Base-by-base conservation (phyloP, 2,329 filamentous ascomycete species). In the Diaporthe humulicola region DNA sequence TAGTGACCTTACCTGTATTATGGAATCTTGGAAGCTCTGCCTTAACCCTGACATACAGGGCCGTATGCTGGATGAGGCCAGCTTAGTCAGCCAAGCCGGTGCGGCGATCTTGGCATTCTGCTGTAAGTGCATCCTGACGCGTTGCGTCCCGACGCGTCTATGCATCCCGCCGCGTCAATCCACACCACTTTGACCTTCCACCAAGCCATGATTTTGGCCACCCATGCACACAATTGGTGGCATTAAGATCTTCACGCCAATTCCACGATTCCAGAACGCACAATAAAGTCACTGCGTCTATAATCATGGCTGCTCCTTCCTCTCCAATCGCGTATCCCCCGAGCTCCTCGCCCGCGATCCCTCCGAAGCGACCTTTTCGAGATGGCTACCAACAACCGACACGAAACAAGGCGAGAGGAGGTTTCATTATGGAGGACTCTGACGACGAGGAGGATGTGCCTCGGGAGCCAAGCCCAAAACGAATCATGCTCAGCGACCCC, bases 371-470 rank as follows among this genome's bases (percentile, higher is more conserved):
- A 52, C 77, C 83, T 45, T 81, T 82, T 36, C 77, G 81, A 70
- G 79, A 83, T 71, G 77, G 79, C n/a, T 77, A 78, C 25, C 58
- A 56, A 17, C 81, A 82, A 30, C 42, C 75, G 12, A 70, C 79
- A 56, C 84, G 82, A 73, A 79, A 81, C 15, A 83, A 83, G 76
- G 81, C 81, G 19, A 81, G 85, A 69, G 83, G 83, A 36, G 86
- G 87, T 4, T 88, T 88, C 76, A 78, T 88, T 5, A 77, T 85
- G 48, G 86, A 87, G 70, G 85, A 84, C 71, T 85, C 83, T 3
- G 84, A 85, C 45, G 84, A 85, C 36, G 81, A 82, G 10, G 83
- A 85, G 2, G 80, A 83, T 52, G 78, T 82, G 66, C 58, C 76
- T n/a, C 33, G 72, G 50, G 83, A 84, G 50, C 86, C 85, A 17